phyloP scores from a whole-genome alignment of 192 early-diverging fungal genomes.

The Coemansia asiatica region DNA sequence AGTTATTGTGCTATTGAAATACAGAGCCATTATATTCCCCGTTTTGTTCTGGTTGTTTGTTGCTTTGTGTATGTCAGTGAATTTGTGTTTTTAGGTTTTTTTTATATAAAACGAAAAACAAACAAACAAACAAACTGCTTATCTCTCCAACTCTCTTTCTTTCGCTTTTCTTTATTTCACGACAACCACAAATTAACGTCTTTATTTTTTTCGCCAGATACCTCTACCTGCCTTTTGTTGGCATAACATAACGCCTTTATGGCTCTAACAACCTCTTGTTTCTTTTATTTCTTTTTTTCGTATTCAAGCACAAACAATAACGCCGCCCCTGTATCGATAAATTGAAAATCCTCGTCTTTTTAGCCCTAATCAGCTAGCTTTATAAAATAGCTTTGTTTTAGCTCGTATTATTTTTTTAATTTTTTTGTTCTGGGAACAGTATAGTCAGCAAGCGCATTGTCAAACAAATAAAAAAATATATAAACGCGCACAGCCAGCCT shows the following conservation, averaged over 20 bases:
- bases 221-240: not conserved
- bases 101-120: not conserved
- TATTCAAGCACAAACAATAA: not conserved
- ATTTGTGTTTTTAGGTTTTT: not conserved
- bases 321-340: not conserved
- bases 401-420: not conserved
- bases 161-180: slow-evolving; percentile 1
- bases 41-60: slow-evolving; percentile 4
- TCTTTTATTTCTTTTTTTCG: too few relatives aligned
- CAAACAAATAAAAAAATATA: not conserved
- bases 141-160: slow-evolving; percentile 8
- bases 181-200: not conserved
- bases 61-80: not conserved
- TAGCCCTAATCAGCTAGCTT: not conserved
- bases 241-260: not conserved
- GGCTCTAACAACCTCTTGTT: too few relatives aligned
- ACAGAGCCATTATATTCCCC: not conserved
- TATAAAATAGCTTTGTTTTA: not conserved
- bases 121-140: not conserved
- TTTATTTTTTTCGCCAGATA: slow-evolving; percentile 4
- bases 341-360: not conserved
- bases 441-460: not conserved
- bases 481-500: not conserved
- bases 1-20: not conserved
- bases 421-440: not conserved